Conservation (phyloP, 495 filamentous ascomycete genomes). For the Letharia columbiana region DNA sequence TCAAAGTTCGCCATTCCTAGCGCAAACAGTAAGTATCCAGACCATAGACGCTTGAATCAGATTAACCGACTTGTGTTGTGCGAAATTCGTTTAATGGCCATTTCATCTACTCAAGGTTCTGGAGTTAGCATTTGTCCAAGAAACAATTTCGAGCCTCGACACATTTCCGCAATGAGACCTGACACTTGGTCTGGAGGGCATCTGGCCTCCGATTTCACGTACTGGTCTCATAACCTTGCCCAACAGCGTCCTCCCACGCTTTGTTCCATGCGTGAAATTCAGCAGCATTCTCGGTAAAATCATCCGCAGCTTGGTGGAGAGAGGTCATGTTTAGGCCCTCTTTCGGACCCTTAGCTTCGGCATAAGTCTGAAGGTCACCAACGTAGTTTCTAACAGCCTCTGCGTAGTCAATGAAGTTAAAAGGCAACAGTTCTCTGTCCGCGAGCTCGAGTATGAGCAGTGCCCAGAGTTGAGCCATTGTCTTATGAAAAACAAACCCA, state of each 20-base stretch:
- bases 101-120: constrained; percentile 27
- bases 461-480: constrained; percentile 69
- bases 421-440: constrained; percentile 72
- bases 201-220: background rate
- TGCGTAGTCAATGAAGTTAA: constrained; percentile 73
- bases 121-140: background rate
- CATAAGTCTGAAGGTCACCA: constrained; percentile 56
- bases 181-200: background rate
- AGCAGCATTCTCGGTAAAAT: constrained; percentile 49
- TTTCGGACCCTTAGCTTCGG: constrained; percentile 44
- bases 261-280: constrained; percentile 66
- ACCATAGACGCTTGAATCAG: constrained; percentile 34
- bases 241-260: constrained; percentile 57
- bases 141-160: background rate
- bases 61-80: constrained; percentile 48
- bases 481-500: constrained; percentile 69
- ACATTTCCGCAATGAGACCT: background rate
- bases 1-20: constrained; percentile 7
- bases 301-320: constrained; percentile 51
- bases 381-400: constrained; percentile 52
- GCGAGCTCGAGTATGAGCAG: constrained; percentile 79
- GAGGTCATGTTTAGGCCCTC: constrained; percentile 45
- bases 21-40: background rate
- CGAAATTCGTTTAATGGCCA: constrained; percentile 54
- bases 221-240: constrained; percentile 26